Evolutionary conservation across 257 asterid genomes (phyloP), one percentile per base, ranked within the genome.

Genomic region (Lavandula angustifolia): DNA sequence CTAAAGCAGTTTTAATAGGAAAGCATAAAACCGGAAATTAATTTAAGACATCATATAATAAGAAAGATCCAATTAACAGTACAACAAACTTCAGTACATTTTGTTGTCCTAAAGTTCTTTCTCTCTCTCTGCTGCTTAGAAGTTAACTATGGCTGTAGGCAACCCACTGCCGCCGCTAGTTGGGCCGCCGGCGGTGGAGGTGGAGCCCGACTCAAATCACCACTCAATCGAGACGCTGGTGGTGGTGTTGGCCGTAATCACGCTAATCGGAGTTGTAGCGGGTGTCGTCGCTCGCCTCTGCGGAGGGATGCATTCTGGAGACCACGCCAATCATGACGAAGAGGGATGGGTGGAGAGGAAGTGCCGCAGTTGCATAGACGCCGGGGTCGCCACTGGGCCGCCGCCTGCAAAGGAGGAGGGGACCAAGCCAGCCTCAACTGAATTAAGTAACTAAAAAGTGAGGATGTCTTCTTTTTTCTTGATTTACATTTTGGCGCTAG

Each of bases 261-360:
- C 95, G 1, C 74, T 90, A 22, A 38, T 90, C 44, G 94, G 85
- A 14, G 97, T 87, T 12, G 48, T 85, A 13, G 95, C 95, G 0
- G 89, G 97, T 7, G 72, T 90, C 72, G 60, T 87, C 50, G 92
- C 97, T 16, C 80, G 97, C n/a, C 82, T 90, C 7, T 90, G 97
- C 54, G 92, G 95, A 3, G 97, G 95, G n/a, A 73, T 82, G 5
- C 96, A 84, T 79, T 59, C 77, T 11, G 89, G 92, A 5, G 87
- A 86, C 46, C 64, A 80, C 9, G 95, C 88, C 3, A 95, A 85
- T 34, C 86, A 83, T 44, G 97, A 83, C 74, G 55, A 80, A 3
- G 95, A 89, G 69, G 95, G 97, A 3, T 87, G 96, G 92, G 87
- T 90, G 10, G 97, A 90, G 66, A 82, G 80, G 72, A 85, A 76